Evolutionary conservation across 768 basidiomycete species (phyloP).

Genomic region (Auriscalpium orientale): DNA sequence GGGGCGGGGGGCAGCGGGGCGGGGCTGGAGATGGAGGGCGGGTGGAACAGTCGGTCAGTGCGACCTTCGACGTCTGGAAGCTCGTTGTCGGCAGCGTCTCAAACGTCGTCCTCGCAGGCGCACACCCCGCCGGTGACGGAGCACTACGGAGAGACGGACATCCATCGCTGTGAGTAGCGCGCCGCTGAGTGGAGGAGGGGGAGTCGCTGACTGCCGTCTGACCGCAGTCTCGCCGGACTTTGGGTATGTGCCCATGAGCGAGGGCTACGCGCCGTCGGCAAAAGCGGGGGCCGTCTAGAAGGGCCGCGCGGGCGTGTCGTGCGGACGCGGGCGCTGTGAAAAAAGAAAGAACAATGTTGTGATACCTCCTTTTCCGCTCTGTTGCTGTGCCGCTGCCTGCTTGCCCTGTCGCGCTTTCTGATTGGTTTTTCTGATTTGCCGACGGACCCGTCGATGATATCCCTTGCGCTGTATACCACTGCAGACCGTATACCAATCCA

Average conservation of each 20-base stretch:
- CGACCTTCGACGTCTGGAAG: conserved; percentile 76
- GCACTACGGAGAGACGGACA: conserved; percentile 64
- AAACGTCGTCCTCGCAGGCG: conserved; percentile 73
- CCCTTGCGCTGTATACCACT: neutral
- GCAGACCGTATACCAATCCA: neutral
- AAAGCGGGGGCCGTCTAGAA: conserved; percentile 14
- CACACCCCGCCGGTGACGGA: conserved; percentile 70
- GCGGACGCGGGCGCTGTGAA: neutral
- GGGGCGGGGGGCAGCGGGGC: conserved; percentile 15
- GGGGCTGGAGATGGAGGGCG: conserved; percentile 3
- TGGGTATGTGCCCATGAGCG: conserved; percentile 77
- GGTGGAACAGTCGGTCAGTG: conserved; percentile 33
- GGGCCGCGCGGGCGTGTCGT: conserved; percentile 3
- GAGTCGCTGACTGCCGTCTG: conserved; percentile 26
- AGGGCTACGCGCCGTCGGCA: conserved; percentile 21
- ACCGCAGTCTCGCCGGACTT: conserved; percentile 78
- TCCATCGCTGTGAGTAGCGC: conserved; percentile 70
- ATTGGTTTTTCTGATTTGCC: neutral
- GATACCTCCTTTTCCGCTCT: neutral
- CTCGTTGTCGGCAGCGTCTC: conserved; percentile 68
- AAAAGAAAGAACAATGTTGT: neutral
- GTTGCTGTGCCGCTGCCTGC: neutral
- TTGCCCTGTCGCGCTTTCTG: neutral
- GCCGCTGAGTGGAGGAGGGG: neutral
- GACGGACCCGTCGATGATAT: neutral